A percentile compares a stretch with the other conserved stretches of the same genome.
Evolutionary conservation across 2,329 filamentous ascomycete species (phyloP).

Genomic region (Penicillium sp.): DNA sequence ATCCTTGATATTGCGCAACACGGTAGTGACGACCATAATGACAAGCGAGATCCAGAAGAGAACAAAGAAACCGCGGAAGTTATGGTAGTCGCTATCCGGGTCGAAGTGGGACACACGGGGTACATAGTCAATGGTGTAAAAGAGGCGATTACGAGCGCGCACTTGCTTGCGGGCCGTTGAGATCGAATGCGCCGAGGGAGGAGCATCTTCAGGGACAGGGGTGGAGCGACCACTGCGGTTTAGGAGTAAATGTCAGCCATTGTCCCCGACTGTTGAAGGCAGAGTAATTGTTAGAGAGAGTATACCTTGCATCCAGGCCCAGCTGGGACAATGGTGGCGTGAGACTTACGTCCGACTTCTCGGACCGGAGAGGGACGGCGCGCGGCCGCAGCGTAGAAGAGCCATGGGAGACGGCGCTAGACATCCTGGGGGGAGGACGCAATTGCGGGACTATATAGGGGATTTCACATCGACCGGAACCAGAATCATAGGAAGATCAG

Average conservation of each 20-base stretch:
- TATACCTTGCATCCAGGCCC: slow-evolving; percentile 39
- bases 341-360: slow-evolving; percentile 25
- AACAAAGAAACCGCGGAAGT: slow-evolving; percentile 97
- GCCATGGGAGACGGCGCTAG: slow-evolving; percentile 29
- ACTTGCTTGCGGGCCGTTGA: slow-evolving; percentile 81
- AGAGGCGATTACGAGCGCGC: slow-evolving; percentile 78
- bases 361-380: slow-evolving; percentile 27
- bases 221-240: slow-evolving; percentile 73
- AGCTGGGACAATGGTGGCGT: slow-evolving; percentile 29
- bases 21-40: slow-evolving; percentile 96
- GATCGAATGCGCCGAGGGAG: slow-evolving; percentile 84
- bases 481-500: not conserved
- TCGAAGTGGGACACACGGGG: slow-evolving; percentile 95
- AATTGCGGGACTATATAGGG: slow-evolving; percentile 4
- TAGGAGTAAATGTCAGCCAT: slow-evolving; percentile 5
- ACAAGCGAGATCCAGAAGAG: slow-evolving; percentile 96
- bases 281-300: not conserved
- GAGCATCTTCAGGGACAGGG: slow-evolving; percentile 82
- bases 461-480: slow-evolving; percentile 1
- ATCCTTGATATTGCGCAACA: slow-evolving; percentile 89
- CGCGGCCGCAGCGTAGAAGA: slow-evolving; percentile 35
- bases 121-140: slow-evolving; percentile 89
- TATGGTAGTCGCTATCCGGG: slow-evolving; percentile 82
- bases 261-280: not conserved
- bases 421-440: slow-evolving; percentile 27